Evolutionary conservation across 208 protist genomes (phyloP).

Genomic region (Borovskyia barvae): DNA sequence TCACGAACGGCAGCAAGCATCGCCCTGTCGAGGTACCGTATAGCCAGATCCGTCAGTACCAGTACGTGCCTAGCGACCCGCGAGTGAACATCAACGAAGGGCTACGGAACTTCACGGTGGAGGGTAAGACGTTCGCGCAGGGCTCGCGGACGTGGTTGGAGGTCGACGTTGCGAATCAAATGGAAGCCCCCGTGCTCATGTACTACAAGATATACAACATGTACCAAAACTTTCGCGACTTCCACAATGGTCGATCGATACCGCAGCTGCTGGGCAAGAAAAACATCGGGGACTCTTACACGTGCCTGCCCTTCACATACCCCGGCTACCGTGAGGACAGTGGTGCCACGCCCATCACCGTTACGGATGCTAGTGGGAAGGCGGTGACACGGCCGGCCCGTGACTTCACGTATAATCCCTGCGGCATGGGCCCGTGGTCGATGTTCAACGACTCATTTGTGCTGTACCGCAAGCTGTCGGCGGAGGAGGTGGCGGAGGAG

Average conservation of each 20-base stretch:
- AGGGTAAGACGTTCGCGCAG: conserved; percentile 50
- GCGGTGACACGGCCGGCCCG: conserved; percentile 15
- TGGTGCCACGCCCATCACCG: conserved; percentile 17
- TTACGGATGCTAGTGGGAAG: conserved; percentile 14
- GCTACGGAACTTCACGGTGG: conserved; percentile 47
- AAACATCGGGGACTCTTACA: conserved; percentile 19
- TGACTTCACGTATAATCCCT: conserved; percentile 91
- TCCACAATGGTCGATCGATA: conserved; percentile 68
- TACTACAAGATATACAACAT: conserved; percentile 97
- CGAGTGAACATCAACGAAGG: conserved; percentile 71
- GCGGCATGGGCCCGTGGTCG: conserved; percentile 94
- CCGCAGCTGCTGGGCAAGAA: conserved; percentile 60
- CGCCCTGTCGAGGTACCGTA: conserved; percentile 48
- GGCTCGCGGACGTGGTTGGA: conserved; percentile 66
- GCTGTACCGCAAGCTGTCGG: conserved; percentile 37
- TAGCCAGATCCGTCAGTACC: conserved; percentile 69
- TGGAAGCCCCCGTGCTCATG: conserved; percentile 94
- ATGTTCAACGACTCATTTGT: conserved; percentile 96
- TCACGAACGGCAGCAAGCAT: conserved; percentile 29
- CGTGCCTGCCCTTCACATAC: conserved; percentile 61
- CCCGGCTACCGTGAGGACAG: conserved; percentile 39
- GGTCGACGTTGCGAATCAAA: conserved; percentile 47
- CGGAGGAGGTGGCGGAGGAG: conserved; percentile 1
- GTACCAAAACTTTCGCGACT: conserved; percentile 97
- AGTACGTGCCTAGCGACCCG: conserved; percentile 67